phyloP scores from a whole-genome alignment of 2,329 filamentous ascomycete species.

The Verticillium dahliae region DNA sequence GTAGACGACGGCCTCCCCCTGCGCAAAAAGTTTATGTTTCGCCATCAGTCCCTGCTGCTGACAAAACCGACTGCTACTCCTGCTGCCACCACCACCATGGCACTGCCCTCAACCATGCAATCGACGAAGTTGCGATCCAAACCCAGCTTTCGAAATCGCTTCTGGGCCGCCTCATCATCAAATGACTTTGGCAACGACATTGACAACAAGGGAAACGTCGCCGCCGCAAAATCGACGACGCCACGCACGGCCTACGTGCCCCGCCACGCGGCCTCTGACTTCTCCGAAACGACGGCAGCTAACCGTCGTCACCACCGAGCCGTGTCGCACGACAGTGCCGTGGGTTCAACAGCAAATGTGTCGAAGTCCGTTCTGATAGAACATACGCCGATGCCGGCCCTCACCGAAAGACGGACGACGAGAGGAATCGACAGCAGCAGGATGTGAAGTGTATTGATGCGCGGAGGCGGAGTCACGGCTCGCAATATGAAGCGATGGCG shows the following conservation, averaged over 20 bases:
- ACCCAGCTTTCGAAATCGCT: constrained; percentile 10
- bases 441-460: background rate
- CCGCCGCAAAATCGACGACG: background rate
- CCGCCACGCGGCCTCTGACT: constrained; percentile 22
- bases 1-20: background rate
- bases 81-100: background rate
- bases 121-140: constrained; percentile 5
- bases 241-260: constrained; percentile 15
- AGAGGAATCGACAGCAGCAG: background rate
- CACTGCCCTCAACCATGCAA: background rate
- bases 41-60: background rate
- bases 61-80: background rate
- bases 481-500: background rate
- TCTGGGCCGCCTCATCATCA: constrained; percentile 8
- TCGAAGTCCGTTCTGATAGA: background rate
- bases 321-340: background rate
- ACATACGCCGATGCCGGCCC: background rate
- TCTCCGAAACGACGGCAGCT: constrained; percentile 15
- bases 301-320: constrained; percentile 8
- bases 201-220: background rate
- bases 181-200: constrained; percentile 8
- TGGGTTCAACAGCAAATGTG: background rate
- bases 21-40: background rate
- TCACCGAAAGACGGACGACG: background rate
- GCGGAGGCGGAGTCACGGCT: background rate